Evolutionary conservation across 2,329 filamentous ascomycete genomes (phyloP), one percentile per base, ranked within the genome.

Genomic region (Ceratocystis destructans): DNA sequence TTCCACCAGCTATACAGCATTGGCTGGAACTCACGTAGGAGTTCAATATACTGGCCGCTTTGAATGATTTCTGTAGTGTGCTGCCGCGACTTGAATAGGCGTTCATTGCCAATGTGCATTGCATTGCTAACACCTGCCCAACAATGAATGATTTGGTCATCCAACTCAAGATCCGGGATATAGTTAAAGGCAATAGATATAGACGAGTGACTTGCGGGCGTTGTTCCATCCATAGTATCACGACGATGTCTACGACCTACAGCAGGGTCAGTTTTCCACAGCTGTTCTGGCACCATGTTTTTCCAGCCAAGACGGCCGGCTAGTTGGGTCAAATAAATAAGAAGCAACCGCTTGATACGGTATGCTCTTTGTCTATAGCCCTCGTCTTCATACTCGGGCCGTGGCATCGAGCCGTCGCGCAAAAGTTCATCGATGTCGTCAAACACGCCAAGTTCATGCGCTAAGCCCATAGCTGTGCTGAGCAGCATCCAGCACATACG

Each of bases 401-500:
- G 79, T 17, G 80, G 81, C 70, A 85, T 84, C 68, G 82, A 78
- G 67, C 82, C 78, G 63, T 83, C 78, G 67, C 81, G 81, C 66
- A 87, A 75, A 71, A 85, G 73, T 71, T 92, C 88, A 67, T 89
- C 90, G 70, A 92, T 90, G 67, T 92, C 86, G 70, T 97, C 94
- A 71, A 97, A 99, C 1, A 99, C 90, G 10, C 94, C 94, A 41
- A 99, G 84, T 75, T 99, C 94, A 70, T 96, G 96, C 0, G 89
- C 90, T 46, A 97, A 79, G 0, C 91, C 89, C 79, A 93, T 89
- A 15, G 90, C 91, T 46, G 91, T 95, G 72, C 90, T 95, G 37
- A 97, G 81, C 15, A 97, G 79, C 90, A 96, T 96, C 93, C 93
- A 96, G 73, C 90, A 96, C 89, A 96, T 96, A 65, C 91, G 88